A percentile compares a stretch with the other conserved stretches of the same genome.
phyloP scores from a whole-genome alignment of 768 basidiomycete species.

The Phlebiopsis flavidoalba region DNA sequence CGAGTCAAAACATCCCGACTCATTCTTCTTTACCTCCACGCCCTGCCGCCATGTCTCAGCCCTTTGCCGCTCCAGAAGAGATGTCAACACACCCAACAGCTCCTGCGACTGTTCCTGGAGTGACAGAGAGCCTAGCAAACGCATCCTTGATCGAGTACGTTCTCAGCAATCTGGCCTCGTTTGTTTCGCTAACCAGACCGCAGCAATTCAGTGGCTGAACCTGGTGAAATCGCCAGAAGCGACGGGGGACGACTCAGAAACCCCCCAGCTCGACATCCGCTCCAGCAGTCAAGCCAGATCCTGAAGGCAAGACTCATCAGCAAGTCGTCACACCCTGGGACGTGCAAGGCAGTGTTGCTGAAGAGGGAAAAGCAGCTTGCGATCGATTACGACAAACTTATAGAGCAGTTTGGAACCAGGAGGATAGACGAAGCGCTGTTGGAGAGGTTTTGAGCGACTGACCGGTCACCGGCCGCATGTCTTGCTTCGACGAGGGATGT shows the following conservation, averaged over 20 bases:
- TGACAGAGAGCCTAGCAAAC: conserved; percentile 23
- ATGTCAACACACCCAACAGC: conserved; percentile 24
- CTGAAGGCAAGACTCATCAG: conserved; percentile 32
- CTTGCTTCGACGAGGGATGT: conserved; percentile 86
- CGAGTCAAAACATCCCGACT: not conserved
- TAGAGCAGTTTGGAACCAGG: conserved; percentile 91
- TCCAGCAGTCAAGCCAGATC: conserved; percentile 28
- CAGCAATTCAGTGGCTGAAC: conserved; percentile 7
- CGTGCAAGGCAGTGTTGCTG: conserved; percentile 85
- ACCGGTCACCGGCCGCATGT: conserved; percentile 88
- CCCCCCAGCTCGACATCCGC: not conserved
- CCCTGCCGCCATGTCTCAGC: not conserved
- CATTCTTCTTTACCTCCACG: not conserved
- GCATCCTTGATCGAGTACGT: conserved; percentile 29
- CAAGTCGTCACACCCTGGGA: conserved; percentile 98
- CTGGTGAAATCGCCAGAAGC: conserved; percentile 6
- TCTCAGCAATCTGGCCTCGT: not conserved
- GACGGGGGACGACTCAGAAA: not conserved
- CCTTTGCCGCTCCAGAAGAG: conserved; percentile 17
- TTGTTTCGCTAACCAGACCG: not conserved
- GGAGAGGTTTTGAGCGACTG: conserved; percentile 82
- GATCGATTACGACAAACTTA: conserved; percentile 95
- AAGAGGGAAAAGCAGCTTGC: conserved; percentile 86
- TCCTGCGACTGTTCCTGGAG: conserved; percentile 20
- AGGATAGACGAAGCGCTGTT: conserved; percentile 72